phyloP scores from a whole-genome alignment of 2,329 filamentous ascomycete species.

The Talaromyces sp. region DNA sequence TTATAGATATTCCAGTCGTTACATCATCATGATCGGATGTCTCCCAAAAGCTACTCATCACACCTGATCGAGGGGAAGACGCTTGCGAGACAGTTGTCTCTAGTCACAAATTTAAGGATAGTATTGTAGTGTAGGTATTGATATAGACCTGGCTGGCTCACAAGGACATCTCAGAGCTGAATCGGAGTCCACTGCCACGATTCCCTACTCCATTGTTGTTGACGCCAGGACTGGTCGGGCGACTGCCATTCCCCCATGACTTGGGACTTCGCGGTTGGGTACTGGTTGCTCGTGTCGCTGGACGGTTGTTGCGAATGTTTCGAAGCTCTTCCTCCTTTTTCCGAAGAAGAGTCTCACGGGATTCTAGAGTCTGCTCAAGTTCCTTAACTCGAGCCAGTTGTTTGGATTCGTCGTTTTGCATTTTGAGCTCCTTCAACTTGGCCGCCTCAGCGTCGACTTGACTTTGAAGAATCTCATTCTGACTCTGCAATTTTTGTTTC shows the following conservation, averaged over 20 bases:
- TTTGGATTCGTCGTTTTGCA: constrained; percentile 27
- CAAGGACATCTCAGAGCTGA: constrained; percentile 33
- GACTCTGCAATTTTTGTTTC: constrained; percentile 31
- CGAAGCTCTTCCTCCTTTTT: constrained; percentile 43
- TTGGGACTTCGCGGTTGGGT: constrained; percentile 41
- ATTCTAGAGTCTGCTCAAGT: constrained; percentile 32
- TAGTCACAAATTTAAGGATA: neutral
- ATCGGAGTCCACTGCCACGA: constrained; percentile 36
- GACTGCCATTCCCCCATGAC: constrained; percentile 29
- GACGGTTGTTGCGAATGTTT: constrained; percentile 41
- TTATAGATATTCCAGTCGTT: neutral
- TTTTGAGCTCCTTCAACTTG: constrained; percentile 36
- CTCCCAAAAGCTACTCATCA: neutral
- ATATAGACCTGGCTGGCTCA: constrained; percentile 9
- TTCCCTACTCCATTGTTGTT: constrained; percentile 27
- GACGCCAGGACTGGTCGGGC: constrained; percentile 38
- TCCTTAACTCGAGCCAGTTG: constrained; percentile 37
- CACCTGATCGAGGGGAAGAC: neutral
- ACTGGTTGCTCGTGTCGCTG: constrained; percentile 39
- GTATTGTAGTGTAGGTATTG: neutral
- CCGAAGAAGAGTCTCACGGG: constrained; percentile 36
- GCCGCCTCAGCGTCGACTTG: constrained; percentile 34
- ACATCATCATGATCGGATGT: neutral
- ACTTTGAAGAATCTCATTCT: constrained; percentile 34
- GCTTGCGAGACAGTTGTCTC: neutral